Conservation (phyloP, 2,329 filamentous ascomycete species). For the Sclerotinia sclerotiorum region DNA sequence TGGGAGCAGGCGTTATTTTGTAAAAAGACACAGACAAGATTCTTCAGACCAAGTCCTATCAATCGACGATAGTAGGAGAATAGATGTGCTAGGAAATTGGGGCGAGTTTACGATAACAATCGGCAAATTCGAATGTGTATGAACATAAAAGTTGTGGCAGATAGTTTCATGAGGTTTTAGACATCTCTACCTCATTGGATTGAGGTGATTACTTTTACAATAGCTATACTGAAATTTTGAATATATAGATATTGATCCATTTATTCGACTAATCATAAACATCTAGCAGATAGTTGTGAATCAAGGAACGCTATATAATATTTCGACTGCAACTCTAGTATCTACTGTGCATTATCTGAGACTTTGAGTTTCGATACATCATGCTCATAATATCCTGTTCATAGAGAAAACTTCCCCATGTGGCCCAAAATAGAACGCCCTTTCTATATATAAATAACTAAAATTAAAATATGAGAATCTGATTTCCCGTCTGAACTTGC, state of each 20-base stretch:
- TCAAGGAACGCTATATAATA: no score
- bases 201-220: not conserved
- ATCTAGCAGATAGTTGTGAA: no score
- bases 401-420: no score
- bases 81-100: conserved; percentile 25
- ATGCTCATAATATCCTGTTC: no score
- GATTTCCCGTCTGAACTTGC: no score
- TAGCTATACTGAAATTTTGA: not conserved
- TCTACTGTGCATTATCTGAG: no score
- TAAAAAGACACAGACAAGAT: conserved; percentile 36
- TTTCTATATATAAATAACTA: no score
- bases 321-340: no score
- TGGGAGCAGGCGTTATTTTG: conserved; percentile 37
- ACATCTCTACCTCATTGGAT: conserved; percentile 11
- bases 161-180: not conserved
- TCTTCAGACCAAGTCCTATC: conserved; percentile 22
- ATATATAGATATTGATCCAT: not conserved
- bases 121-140: conserved; percentile 6
- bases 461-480: no score
- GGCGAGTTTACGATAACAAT: not conserved
- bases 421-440: no score
- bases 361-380: no score
- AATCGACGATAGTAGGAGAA: conserved; percentile 28
- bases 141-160: conserved; percentile 7
- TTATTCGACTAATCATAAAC: no score